These are phyloP conservation scores for Neurospora discreta DNA, from an alignment of 495 filamentous ascomycete genomes.

Conservation along the genomic window DNA sequence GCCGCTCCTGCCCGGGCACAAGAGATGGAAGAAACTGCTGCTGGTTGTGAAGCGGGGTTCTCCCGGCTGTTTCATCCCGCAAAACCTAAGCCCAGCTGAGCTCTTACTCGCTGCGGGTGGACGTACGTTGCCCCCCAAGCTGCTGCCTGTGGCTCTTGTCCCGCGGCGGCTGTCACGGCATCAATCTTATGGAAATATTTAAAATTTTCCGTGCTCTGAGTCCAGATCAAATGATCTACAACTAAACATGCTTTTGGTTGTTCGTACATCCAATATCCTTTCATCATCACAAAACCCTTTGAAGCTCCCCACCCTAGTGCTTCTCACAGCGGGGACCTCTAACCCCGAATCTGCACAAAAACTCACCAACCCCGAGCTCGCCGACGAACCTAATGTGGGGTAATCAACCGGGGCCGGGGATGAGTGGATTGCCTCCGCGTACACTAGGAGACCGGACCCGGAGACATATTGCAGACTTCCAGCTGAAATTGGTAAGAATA, in stretches of 20 bases:
- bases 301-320: not conserved
- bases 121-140: not conserved
- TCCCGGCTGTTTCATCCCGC: not conserved
- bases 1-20: not conserved
- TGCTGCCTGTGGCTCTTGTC: not conserved
- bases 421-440: not conserved
- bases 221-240: too few species aligned
- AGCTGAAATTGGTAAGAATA: not conserved
- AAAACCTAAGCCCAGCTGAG: not conserved
- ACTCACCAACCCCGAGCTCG: not conserved
- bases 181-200: not conserved
- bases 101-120: not conserved
- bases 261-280: not conserved
- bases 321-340: not conserved
- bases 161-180: not conserved
- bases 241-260: not conserved
- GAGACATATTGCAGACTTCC: not conserved
- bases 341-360: not conserved
- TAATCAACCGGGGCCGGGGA: not conserved
- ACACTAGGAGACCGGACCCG: not conserved
- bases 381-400: not conserved
- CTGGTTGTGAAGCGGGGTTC: not conserved
- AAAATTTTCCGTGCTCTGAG: not conserved
- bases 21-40: not conserved
- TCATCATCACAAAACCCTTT: not conserved